Base-by-base conservation (phyloP, 768 basidiomycete species). In the Phylloporus sp. region DNA sequence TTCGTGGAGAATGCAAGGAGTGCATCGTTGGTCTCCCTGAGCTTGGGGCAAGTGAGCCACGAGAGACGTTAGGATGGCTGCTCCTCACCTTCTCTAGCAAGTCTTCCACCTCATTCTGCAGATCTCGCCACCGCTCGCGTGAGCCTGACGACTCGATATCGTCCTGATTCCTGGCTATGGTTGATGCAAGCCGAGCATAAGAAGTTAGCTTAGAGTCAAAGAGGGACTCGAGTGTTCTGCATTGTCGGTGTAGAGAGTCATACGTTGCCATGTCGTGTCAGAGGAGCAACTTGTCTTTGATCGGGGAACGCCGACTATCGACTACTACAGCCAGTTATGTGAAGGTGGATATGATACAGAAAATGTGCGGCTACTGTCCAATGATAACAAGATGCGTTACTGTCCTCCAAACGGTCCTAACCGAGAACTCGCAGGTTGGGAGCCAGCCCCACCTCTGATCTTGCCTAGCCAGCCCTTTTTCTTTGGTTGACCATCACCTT, bases 141-240 rank as follows among this genome's bases (percentile, higher is more conserved):
- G 88, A 82, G 11, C 84, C 86, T 44, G 79, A 75, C 5, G 87
- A 81, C 65, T 91, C 89, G 24, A 91, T 59, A 62, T 87, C 88
- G 44, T 63, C 61, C 36, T 76, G 70, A 54, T 80, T 70, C 38
- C 70, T 75, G 12, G 81, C 80, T 55, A 86, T 77, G 27, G 76
- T 76, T 5, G 87, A 80, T 8, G 89, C 92, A 36, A 97, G 76
- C 59, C 91, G 89, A 18, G 91, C 83, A 70, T 98, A 98, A 10
- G 91, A 78, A 1, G 91, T 91, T 27, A 99, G 78, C 68, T 97
- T 95, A 28, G 88, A 74, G 65, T 97, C 92, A 56, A 98, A 88
- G 22, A 92, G 79, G 41, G 92, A 91, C 66, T 98, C 95, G 24
- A 97, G 82, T 5, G 94, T 94, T 61, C 95, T 79, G 71, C 91